Evolutionary conservation across 257 asterid species (phyloP), one percentile per base, ranked within the genome.

Genomic region (Capsicum rhomboideum): DNA sequence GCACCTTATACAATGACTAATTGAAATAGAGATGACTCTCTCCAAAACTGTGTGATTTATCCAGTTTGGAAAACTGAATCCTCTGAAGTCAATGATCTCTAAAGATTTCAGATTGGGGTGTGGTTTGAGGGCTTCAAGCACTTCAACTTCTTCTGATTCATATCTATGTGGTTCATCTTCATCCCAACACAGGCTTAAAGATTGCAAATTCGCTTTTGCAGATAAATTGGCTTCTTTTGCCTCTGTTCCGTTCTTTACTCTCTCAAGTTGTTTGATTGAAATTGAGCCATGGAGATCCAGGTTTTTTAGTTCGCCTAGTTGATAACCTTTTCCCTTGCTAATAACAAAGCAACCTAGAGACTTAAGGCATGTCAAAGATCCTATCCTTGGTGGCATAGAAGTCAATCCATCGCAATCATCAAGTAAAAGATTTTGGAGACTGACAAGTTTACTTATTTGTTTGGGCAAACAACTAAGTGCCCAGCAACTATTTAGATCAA

Each of bases 111-210:
- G 78, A 49, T 83, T 77, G 20, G 79, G 20, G 63, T 83, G 85
- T 21, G 85, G 87, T 68, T 83, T 53, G 20, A 88, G 85, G 42
- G 85, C 86, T 81, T 87, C 84, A 29, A 84, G 34, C 50, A 87
- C 85, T 77, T 83, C 78, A 26, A 26, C 2, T 44, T 31, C 54
- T 61, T 44, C 34, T 21, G 16, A 8, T 8, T 6, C 7, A 4
- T 40, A 4, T 53, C 53, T 46, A 6, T 21, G n/a, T 28, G 44
- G 42, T 64, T n/a, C 21, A 17, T 26, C 16, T 64, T 9, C 17
- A 17, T 20, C 34, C 89, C 86, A 84, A 23, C 6, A 0, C 46
- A 84, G 50, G 20, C 14, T 11, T 66, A 87, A 78, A 0, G 2
- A 3, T 6, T 34, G 82, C 16, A 89, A 74, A 44, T 72, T 61